phyloP scores from a whole-genome alignment of 129 eudicot species.

The Pittosporum tobira region DNA sequence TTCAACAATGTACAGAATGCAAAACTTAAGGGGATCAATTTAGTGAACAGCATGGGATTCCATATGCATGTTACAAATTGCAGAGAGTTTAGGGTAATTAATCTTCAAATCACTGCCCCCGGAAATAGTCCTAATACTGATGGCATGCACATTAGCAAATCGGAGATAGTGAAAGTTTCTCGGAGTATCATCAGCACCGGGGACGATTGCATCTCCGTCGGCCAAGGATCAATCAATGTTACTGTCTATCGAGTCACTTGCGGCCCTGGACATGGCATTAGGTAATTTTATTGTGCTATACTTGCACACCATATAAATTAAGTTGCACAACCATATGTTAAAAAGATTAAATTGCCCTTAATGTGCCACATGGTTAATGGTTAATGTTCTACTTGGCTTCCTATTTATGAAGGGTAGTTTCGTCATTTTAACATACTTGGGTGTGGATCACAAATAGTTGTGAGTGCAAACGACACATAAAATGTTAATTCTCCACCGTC shows the following conservation, averaged over 20 bases:
- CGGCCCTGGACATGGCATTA: slow-evolving; percentile 71
- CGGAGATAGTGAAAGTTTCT: slow-evolving; percentile 19
- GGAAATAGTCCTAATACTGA: slow-evolving; percentile 46
- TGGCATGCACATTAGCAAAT: slow-evolving; percentile 46
- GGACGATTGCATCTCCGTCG: slow-evolving; percentile 51
- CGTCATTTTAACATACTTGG: too few species aligned
- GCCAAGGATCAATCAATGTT: slow-evolving; percentile 40
- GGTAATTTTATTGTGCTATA: too few species aligned
- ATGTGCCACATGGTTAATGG: too few species aligned
- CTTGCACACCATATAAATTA: too few species aligned
- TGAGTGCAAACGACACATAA: too few species aligned
- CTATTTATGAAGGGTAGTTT: too few species aligned
- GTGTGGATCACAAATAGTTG: too few species aligned
- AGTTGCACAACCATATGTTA: too few species aligned
- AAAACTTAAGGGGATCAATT: slow-evolving; percentile 17
- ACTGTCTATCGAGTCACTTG: slow-evolving; percentile 32
- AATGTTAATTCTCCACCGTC: too few species aligned
- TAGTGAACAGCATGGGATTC: slow-evolving; percentile 48
- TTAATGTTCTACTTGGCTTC: too few species aligned
- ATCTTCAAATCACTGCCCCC: slow-evolving; percentile 33
- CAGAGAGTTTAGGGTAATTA: slow-evolving; percentile 14
- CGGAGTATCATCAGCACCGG: slow-evolving; percentile 33
- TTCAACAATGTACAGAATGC: slow-evolving; percentile 27
- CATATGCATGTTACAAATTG: slow-evolving; percentile 33
- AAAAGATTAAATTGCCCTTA: too few species aligned